phyloP scores from a whole-genome alignment of 2,329 filamentous ascomycete genomes.

The Paraphoma chrysanthemicola region DNA sequence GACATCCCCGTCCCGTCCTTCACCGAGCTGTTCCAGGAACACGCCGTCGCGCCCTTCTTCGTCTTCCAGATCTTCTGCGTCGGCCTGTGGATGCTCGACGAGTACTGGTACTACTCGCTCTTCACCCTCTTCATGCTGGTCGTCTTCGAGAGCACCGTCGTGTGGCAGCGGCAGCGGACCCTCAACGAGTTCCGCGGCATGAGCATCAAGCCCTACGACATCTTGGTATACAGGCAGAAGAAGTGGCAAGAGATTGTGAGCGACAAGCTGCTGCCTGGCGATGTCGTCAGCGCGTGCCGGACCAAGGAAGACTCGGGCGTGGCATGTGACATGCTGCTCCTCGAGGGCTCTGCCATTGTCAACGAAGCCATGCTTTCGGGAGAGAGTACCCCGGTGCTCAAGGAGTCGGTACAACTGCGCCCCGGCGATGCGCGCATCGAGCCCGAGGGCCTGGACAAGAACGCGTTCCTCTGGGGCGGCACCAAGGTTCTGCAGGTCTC shows the following conservation, averaged over 20 bases:
- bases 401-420: constrained; percentile 92
- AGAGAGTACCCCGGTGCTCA: constrained; percentile 94
- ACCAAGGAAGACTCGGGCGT: constrained; percentile 98
- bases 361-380: constrained; percentile 99
- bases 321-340: constrained; percentile 93
- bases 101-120: constrained; percentile 99
- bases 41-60: constrained; percentile 98
- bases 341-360: constrained; percentile 95
- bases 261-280: constrained; percentile 90
- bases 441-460: constrained; percentile 92
- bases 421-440: constrained; percentile 83
- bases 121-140: constrained; percentile 99
- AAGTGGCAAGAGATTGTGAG: constrained; percentile 90
- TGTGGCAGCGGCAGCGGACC: constrained; percentile 97
- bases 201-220: constrained; percentile 98
- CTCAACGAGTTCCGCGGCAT: constrained; percentile 96
- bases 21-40: constrained; percentile 94
- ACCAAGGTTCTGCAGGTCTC: constrained; percentile 97
- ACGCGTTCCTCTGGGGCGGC: constrained; percentile 93
- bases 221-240: constrained; percentile 86
- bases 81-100: constrained; percentile 96
- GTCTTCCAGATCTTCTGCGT: constrained; percentile 99
- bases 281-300: constrained; percentile 88
- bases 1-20: constrained; percentile 98
- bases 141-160: constrained; percentile 95